Percentiles rank a stretch among this genome's conserved stretches.
Conservation (phyloP, 129 eudicot species). For the Gnaphalium uliginosum region DNA sequence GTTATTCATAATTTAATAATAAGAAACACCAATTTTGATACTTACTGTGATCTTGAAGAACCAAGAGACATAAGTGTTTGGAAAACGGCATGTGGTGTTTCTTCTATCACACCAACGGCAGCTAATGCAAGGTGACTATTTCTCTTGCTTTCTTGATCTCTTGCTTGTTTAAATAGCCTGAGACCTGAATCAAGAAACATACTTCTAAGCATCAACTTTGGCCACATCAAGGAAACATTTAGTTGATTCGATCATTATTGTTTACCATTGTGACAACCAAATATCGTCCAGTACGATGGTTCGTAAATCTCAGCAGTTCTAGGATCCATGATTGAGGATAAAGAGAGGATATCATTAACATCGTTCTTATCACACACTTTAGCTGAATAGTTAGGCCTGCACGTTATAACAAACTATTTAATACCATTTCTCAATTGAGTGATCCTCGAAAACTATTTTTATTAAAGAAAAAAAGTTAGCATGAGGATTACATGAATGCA, state of each 20-base stretch:
- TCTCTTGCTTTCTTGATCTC: conserved; percentile 45
- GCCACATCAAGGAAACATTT: not conserved
- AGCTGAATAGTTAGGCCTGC: conserved; percentile 48
- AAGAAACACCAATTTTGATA: not conserved
- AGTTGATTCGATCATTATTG: not conserved
- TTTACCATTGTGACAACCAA: conserved; percentile 69
- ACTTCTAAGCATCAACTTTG: conserved; percentile 15
- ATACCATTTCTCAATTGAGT: not conserved
- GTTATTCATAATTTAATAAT: too few relatives aligned
- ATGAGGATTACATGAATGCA: conserved; percentile 1
- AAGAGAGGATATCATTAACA: conserved; percentile 45
- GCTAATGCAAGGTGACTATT: conserved; percentile 63
- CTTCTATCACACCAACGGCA: conserved; percentile 71
- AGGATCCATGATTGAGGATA: conserved; percentile 54
- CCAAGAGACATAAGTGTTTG: conserved; percentile 76
- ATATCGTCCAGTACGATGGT: conserved; percentile 78
- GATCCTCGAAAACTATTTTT: too few relatives aligned
- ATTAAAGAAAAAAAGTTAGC: not conserved
- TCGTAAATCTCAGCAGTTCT: conserved; percentile 53
- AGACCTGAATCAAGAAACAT: conserved; percentile 48
- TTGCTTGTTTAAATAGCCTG: conserved; percentile 68
- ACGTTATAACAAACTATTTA: conserved; percentile 4
- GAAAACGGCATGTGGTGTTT: conserved; percentile 67
- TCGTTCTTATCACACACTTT: conserved; percentile 36
- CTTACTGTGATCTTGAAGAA: conserved; percentile 85